Percentiles rank a stretch among this genome's conserved stretches.
Evolutionary conservation across 2,329 filamentous ascomycete genomes (phyloP).

Genomic region (Sclerotinia nivalis): DNA sequence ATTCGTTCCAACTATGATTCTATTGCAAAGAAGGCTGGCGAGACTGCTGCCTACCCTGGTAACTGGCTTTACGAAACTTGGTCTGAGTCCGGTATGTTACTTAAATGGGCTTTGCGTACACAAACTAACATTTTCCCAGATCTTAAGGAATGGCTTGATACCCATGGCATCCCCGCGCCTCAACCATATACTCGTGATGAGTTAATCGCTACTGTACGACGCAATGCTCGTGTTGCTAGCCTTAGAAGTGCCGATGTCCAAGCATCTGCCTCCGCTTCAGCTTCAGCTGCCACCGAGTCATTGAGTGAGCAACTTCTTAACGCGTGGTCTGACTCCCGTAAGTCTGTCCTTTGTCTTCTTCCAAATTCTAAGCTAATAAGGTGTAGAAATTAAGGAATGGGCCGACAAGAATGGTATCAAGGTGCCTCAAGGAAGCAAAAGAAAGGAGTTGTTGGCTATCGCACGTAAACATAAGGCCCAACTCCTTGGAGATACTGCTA

Average conservation of each 20-base stretch:
- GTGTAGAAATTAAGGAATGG: constrained; percentile 79
- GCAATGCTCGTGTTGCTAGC: constrained; percentile 81
- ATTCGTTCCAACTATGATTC: constrained; percentile 80
- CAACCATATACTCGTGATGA: constrained; percentile 84
- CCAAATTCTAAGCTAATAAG: constrained; percentile 20
- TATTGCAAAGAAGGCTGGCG: constrained; percentile 70
- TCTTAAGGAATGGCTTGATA: constrained; percentile 89
- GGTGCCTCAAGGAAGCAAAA: constrained; percentile 87
- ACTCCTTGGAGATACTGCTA: constrained; percentile 63
- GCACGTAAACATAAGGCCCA: constrained; percentile 82
- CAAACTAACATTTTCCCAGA: constrained; percentile 50
- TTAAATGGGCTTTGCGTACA: neutral
- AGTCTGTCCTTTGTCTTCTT: constrained; percentile 9
- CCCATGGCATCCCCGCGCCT: constrained; percentile 80
- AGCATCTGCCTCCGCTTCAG: constrained; percentile 62
- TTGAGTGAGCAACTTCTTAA: constrained; percentile 84
- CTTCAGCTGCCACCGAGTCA: constrained; percentile 68
- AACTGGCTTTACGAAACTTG: constrained; percentile 92
- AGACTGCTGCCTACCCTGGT: constrained; percentile 84
- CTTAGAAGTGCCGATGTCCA: constrained; percentile 64
- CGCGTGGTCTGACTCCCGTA: constrained; percentile 77
- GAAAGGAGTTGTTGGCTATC: constrained; percentile 83
- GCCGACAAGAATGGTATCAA: constrained; percentile 85
- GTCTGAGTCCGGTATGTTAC: constrained; percentile 64
- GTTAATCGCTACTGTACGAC: constrained; percentile 83